Evolutionary conservation across 441 rosid genomes (phyloP).

Genomic region (Erysimum cheiri): DNA sequence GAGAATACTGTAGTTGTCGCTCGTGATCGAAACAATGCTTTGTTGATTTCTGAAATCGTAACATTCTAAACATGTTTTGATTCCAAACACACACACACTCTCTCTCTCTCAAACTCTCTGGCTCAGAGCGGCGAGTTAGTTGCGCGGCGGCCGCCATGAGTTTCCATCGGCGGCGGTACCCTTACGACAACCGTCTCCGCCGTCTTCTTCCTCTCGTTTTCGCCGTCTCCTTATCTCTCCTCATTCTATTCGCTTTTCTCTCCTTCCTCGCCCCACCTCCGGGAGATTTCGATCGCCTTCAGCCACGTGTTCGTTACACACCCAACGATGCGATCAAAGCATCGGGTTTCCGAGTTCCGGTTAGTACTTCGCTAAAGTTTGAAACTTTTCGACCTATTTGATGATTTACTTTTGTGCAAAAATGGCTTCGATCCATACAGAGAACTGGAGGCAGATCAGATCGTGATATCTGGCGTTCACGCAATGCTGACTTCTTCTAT

Average conservation of each 20-base stretch:
- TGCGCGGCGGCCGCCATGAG: constrained; percentile 52
- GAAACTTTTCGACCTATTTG: constrained; percentile 5
- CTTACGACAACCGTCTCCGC: constrained; percentile 51
- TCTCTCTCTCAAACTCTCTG: constrained; percentile 12
- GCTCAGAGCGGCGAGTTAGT: constrained; percentile 1
- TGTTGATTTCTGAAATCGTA: constrained; percentile 7
- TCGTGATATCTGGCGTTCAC: constrained; percentile 85
- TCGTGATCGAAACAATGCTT: constrained; percentile 24
- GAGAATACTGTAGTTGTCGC: constrained; percentile 22
- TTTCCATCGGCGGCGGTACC: constrained; percentile 63
- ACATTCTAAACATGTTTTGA: constrained; percentile 6
- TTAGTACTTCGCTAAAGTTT: neutral
- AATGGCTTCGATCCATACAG: constrained; percentile 31
- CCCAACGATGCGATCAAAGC: constrained; percentile 33
- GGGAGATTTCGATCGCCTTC: constrained; percentile 48
- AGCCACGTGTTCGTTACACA: constrained; percentile 7
- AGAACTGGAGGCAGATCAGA: constrained; percentile 62
- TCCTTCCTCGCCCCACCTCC: constrained; percentile 71
- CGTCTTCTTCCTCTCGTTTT: constrained; percentile 56
- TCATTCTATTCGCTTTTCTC: constrained; percentile 62
- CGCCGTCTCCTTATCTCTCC: constrained; percentile 55
- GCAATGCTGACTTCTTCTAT: constrained; percentile 59
- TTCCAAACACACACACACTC: neutral
- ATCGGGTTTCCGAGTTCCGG: constrained; percentile 57
- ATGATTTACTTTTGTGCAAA: constrained; percentile 1